Evolutionary conservation across 495 filamentous ascomycete species (phyloP).

Genomic region (Mytilinidion resinicola): DNA sequence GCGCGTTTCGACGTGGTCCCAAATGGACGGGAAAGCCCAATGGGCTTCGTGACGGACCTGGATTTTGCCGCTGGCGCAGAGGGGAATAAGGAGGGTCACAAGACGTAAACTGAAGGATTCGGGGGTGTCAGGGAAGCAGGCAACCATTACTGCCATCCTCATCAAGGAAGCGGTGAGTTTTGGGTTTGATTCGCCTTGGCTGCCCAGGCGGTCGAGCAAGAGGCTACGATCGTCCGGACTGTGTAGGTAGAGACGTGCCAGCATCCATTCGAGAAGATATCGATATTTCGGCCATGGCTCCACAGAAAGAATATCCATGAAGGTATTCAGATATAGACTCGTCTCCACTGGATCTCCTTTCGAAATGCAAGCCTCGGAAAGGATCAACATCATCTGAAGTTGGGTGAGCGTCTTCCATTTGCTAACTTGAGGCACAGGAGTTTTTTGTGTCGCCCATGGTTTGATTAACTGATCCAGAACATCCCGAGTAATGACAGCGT

Average conservation of each 20-base stretch:
- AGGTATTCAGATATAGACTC: conserved; percentile 25
- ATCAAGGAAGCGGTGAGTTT: conserved; percentile 39
- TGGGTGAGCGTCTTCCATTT: conserved; percentile 43
- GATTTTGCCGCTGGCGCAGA: conserved; percentile 35
- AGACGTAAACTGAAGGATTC: conserved; percentile 30
- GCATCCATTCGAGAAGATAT: conserved; percentile 44
- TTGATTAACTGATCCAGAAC: conserved; percentile 34
- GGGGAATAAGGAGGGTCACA: conserved; percentile 29
- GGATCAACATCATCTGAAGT: conserved; percentile 41
- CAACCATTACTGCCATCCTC: conserved; percentile 37
- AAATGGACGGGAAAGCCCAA: conserved; percentile 35
- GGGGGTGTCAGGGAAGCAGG: conserved; percentile 25
- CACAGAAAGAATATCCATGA: conserved; percentile 32
- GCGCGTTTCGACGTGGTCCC: conserved; percentile 23
- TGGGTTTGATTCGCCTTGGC: conserved; percentile 35
- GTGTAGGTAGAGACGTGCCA: conserved; percentile 34
- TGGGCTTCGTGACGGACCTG: conserved; percentile 42
- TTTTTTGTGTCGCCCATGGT: conserved; percentile 38
- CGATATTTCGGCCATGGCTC: conserved; percentile 43
- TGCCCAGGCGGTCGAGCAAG: conserved; percentile 14
- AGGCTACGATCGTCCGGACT: conserved; percentile 20
- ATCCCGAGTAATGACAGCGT: conserved; percentile 17
- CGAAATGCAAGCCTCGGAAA: conserved; percentile 25
- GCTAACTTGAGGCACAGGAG: conserved; percentile 36
- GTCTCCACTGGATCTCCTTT: neutral